Evolutionary conservation across 768 basidiomycete genomes (phyloP).

Genomic region (Tulasnella sp.): DNA sequence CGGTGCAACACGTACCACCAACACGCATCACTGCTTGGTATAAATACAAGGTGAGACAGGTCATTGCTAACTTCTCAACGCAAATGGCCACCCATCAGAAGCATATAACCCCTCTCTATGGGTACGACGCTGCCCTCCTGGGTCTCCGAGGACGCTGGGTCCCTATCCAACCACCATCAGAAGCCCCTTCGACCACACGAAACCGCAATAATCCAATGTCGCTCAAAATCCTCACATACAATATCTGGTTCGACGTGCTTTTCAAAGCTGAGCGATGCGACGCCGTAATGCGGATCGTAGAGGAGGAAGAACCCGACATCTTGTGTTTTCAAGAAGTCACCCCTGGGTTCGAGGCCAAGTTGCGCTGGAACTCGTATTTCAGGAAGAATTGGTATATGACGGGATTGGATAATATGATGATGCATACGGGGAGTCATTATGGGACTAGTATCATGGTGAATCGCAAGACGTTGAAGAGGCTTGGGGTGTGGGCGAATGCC

Average conservation of each 20-base stretch:
- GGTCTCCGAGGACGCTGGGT: background rate
- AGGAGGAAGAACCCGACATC: background rate
- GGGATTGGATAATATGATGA: background rate
- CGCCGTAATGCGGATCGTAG: background rate
- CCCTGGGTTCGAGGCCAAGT: background rate
- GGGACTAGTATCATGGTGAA: slow-evolving; percentile 6
- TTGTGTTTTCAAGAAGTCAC: slow-evolving; percentile 6
- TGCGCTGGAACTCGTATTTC: background rate
- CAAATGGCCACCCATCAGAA: no score
- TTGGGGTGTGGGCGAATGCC: background rate
- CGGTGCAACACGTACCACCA: no score
- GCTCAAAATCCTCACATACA: slow-evolving; percentile 2
- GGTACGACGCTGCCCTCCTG: no score
- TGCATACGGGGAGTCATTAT: background rate
- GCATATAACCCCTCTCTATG: no score
- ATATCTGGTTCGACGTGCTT: slow-evolving; percentile 6
- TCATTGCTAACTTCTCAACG: no score
- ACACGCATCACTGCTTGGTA: no score
- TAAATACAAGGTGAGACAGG: no score
- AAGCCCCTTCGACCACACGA: background rate
- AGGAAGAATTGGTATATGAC: slow-evolving; percentile 3
- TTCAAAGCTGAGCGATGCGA: background rate
- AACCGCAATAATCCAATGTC: background rate
- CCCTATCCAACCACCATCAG: background rate
- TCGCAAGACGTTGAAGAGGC: background rate